These are phyloP conservation scores for Raffaelea arxii DNA, from an alignment of 2,329 filamentous ascomycete genomes.

Conservation along the genomic window DNA sequence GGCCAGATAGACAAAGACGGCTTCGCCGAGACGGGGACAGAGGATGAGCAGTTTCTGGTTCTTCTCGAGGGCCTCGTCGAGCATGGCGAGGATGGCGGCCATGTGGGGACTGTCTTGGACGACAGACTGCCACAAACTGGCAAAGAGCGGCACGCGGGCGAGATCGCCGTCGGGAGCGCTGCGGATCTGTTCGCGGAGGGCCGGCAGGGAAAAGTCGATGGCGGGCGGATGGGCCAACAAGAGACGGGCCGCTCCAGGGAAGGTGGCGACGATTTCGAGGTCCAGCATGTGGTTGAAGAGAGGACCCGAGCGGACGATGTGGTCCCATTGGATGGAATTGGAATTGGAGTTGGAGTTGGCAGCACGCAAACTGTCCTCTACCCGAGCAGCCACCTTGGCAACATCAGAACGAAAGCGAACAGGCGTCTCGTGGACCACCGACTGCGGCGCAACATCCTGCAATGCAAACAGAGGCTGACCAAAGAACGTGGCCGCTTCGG, in stretches of 20 bases:
- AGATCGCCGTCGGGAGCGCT: slow-evolving; percentile 9
- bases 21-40: slow-evolving; percentile 15
- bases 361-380: slow-evolving; percentile 2
- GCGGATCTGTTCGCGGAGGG: slow-evolving; percentile 10
- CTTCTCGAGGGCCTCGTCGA: slow-evolving; percentile 6
- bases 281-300: slow-evolving; percentile 13
- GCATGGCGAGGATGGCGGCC: slow-evolving; percentile 7
- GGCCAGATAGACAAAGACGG: slow-evolving; percentile 14
- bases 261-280: slow-evolving; percentile 14
- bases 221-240: slow-evolving; percentile 47
- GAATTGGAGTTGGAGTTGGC: no score
- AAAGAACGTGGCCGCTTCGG: slow-evolving; percentile 13
- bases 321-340: slow-evolving; percentile 10
- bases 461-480: slow-evolving; percentile 12
- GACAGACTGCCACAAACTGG: slow-evolving; percentile 10
- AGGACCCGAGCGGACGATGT: slow-evolving; percentile 11
- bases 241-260: slow-evolving; percentile 24
- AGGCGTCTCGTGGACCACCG: slow-evolving; percentile 12
- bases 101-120: slow-evolving; percentile 11
- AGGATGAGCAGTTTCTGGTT: slow-evolving; percentile 16
- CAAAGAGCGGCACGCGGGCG: slow-evolving; percentile 11
- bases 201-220: slow-evolving; percentile 71
- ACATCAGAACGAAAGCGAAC: slow-evolving; percentile 24
- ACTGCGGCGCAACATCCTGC: slow-evolving; percentile 9
- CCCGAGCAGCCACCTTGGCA: slow-evolving; percentile 21